Evolutionary conservation across 257 asterid genomes (phyloP), one percentile per base, ranked within the genome.

Genomic region (Plantago elongata): DNA sequence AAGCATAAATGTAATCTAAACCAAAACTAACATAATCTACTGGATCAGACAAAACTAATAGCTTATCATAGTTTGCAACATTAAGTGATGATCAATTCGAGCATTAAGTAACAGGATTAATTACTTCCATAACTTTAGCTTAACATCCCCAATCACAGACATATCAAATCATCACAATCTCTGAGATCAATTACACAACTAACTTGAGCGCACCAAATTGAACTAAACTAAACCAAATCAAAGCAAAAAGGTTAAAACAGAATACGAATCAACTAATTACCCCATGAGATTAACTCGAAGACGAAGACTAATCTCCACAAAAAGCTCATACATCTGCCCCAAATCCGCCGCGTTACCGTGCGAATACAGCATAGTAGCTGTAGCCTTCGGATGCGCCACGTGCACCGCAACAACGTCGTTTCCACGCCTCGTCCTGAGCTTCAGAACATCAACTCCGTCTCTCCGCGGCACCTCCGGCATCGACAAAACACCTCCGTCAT

Each of bases 311-410:
- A 89, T 79, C 80, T 93, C 97, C 18, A 89, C 94, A 74, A 89
- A 87, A 57, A 93, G 96, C 83, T 93, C 97, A 73, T 77, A 93
- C 99, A 93, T 93, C 96, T 93, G 99, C 4, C 97, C 96, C 77
- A 93, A 82, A 78, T 93, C 99, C 51, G 99, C 97, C 64, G 97
- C 99, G 83, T 93, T 93, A 9, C 99, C 96, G 66, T 93, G 99
- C 47, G 97, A 93, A 64, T 93, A 93, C 9, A 93, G 92, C 77
- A 93, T 67, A 1, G 99, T 93, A 11, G 94, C 85, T 11, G 81
- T 78, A 38, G 99, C 94, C 77, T 87, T 89, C 1, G 94, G 92
- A 72, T 89, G 95, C 62, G 74, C 77, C 77, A 93, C 84, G 75
- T 85, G 91, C 51, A 87, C 85, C 34, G 97, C 95, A 34, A 85